Evolutionary conservation across 2,329 filamentous ascomycete species (phyloP).

Genomic region (Pseudogymnoascus sp.): DNA sequence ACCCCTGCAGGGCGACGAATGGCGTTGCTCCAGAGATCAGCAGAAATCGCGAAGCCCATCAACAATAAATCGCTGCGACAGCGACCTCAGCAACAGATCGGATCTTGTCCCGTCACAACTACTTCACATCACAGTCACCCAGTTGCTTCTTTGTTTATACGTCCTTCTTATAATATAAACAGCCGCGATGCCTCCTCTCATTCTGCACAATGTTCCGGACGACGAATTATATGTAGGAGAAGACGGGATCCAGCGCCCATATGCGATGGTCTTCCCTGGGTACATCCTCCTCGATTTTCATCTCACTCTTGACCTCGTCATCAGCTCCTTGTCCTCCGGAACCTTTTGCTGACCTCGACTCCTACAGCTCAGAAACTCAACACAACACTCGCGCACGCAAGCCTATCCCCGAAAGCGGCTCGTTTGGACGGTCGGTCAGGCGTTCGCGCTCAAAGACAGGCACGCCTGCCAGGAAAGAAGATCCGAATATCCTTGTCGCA

Average conservation of each 20-base stretch:
- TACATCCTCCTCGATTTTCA: constrained; percentile 30
- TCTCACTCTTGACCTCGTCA: neutral
- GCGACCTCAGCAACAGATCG: constrained; percentile 2
- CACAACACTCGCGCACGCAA: constrained; percentile 38
- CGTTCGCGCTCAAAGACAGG: constrained; percentile 54
- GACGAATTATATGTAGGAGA: constrained; percentile 59
- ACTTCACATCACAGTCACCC: neutral
- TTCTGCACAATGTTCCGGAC: constrained; percentile 60
- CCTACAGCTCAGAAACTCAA: neutral
- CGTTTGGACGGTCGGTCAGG: constrained; percentile 58
- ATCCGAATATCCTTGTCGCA: constrained; percentile 52
- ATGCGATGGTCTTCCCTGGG: constrained; percentile 58
- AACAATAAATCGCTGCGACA: constrained; percentile 7
- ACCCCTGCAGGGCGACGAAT: constrained; percentile 1
- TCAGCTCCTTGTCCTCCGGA: neutral
- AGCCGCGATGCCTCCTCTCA: constrained; percentile 50
- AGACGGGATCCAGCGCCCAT: constrained; percentile 56
- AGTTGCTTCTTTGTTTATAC: neutral
- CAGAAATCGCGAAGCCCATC: constrained; percentile 9
- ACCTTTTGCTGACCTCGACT: neutral
- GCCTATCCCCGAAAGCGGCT: constrained; percentile 50
- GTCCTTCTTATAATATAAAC: neutral
- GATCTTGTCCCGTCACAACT: neutral
- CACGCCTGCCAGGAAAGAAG: constrained; percentile 45
- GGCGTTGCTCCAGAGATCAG: constrained; percentile 6